A percentile compares a stretch with the other conserved stretches of the same genome.
These are phyloP conservation scores for Sporothrix protearum DNA, from an alignment of 2,329 filamentous ascomycete genomes.

Conservation along the genomic window DNA sequence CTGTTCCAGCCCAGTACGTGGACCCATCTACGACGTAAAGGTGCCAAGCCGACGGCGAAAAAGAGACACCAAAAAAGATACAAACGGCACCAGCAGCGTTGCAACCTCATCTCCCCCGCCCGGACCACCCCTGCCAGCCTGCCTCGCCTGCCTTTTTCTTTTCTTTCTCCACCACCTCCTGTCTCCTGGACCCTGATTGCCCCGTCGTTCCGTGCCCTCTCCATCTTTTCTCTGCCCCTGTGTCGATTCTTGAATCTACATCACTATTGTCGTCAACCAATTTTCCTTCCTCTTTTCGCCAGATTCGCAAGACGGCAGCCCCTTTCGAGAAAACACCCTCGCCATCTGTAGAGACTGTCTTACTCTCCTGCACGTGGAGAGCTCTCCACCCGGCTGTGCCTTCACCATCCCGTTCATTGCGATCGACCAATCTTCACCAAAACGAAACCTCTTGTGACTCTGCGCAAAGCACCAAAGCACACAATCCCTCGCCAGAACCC, in stretches of 20 bases:
- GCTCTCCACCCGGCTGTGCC: slow-evolving; percentile 12
- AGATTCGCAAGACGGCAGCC: neutral
- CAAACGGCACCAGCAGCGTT: slow-evolving; percentile 19
- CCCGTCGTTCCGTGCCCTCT: slow-evolving; percentile 1
- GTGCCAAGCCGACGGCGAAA: slow-evolving; percentile 13
- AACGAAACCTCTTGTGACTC: neutral
- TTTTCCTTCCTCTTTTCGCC: neutral
- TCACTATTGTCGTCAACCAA: neutral
- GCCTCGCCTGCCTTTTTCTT: slow-evolving; percentile 7
- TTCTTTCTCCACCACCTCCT: slow-evolving; percentile 10
- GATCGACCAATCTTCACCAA: slow-evolving; percentile 17
- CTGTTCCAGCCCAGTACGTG: neutral
- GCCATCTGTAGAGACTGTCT: neutral
- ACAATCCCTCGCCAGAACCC: neutral
- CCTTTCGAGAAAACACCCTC: neutral
- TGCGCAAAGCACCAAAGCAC: neutral
- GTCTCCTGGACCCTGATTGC: slow-evolving; percentile 14
- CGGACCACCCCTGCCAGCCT: slow-evolving; percentile 22
- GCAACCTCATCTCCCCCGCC: slow-evolving; percentile 24
- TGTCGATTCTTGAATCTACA: slow-evolving; percentile 2
- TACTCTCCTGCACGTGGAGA: slow-evolving; percentile 13
- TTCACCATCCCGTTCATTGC: slow-evolving; percentile 7
- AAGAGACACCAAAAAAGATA: neutral
- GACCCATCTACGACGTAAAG: neutral
- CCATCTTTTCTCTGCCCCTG: neutral